Evolutionary conservation across 345 rosid genomes (phyloP).

Genomic region (Reutealis trisperma): DNA sequence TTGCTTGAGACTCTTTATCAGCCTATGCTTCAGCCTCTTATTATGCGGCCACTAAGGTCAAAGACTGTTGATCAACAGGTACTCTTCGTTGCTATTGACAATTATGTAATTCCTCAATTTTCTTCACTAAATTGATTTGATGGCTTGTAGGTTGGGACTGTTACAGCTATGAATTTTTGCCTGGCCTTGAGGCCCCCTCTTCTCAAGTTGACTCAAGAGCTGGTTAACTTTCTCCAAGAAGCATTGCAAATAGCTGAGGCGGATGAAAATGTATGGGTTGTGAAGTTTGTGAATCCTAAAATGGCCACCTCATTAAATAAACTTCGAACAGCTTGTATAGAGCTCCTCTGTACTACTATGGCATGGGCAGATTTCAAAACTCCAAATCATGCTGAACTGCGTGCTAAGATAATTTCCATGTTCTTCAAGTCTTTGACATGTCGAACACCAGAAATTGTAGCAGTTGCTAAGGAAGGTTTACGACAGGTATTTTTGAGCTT

Average conservation of each 20-base stretch:
- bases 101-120: slow-evolving; percentile 2
- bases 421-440: slow-evolving; percentile 97
- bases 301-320: slow-evolving; percentile 77
- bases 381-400: slow-evolving; percentile 76
- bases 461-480: slow-evolving; percentile 96
- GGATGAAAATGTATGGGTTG: slow-evolving; percentile 89
- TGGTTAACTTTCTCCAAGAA: slow-evolving; percentile 97
- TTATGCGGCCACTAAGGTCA: slow-evolving; percentile 79
- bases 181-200: slow-evolving; percentile 97
- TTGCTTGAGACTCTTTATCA: slow-evolving; percentile 93
- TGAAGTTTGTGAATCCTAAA: slow-evolving; percentile 88
- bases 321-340: slow-evolving; percentile 95
- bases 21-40: slow-evolving; percentile 84
- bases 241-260: slow-evolving; percentile 98
- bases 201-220: slow-evolving; percentile 88
- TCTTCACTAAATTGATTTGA: slow-evolving; percentile 29
- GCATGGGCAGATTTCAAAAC: slow-evolving; percentile 97
- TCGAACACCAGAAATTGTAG: slow-evolving; percentile 93
- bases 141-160: slow-evolving; percentile 81
- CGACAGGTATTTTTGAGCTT: slow-evolving; percentile 74
- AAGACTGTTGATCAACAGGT: slow-evolving; percentile 99
- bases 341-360: slow-evolving; percentile 96
- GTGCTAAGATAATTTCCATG: slow-evolving; percentile 94
- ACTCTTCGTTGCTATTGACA: slow-evolving; percentile 1
- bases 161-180: slow-evolving; percentile 94